These are phyloP conservation scores for Trichoderma lentiforme DNA, from an alignment of 2,329 filamentous ascomycete species.

Conservation along the genomic window DNA sequence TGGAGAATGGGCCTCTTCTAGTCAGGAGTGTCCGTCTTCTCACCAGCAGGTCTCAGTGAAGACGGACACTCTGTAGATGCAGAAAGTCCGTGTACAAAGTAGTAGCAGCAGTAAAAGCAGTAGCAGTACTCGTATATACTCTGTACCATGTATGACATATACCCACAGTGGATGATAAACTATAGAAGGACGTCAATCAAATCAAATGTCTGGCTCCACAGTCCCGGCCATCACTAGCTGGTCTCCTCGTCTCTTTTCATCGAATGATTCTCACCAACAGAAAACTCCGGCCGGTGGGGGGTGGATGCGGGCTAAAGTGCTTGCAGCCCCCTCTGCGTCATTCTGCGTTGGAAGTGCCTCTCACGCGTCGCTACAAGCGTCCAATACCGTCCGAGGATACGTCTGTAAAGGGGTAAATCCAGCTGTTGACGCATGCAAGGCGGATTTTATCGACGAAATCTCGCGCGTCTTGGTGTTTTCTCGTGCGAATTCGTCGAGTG, in stretches of 20 bases:
- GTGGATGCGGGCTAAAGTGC: neutral
- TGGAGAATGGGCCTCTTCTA: neutral
- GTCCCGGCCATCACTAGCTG: neutral
- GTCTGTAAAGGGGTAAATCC: neutral
- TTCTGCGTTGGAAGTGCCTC: neutral
- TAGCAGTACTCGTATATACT: neutral
- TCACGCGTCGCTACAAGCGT: neutral
- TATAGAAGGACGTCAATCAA: neutral
- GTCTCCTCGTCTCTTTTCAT: neutral
- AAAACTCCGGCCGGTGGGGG: neutral
- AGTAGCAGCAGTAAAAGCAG: neutral
- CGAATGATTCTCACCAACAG: neutral
- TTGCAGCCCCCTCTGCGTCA: neutral
- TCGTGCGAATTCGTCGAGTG: neutral
- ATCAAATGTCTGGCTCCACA: neutral
- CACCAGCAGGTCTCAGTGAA: neutral
- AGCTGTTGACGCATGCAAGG: neutral
- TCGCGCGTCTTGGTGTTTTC: neutral
- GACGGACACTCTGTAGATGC: neutral
- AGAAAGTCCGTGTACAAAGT: neutral
- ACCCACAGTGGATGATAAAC: neutral
- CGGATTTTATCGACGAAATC: neutral
- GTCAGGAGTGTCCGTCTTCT: neutral
- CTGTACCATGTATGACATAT: constrained; percentile 6
- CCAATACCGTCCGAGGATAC: neutral